Evolutionary conservation across 1,284 basidiomycete genomes (phyloP), one percentile per base, ranked within the genome.

Genomic region (Rhodotorula sp.): DNA sequence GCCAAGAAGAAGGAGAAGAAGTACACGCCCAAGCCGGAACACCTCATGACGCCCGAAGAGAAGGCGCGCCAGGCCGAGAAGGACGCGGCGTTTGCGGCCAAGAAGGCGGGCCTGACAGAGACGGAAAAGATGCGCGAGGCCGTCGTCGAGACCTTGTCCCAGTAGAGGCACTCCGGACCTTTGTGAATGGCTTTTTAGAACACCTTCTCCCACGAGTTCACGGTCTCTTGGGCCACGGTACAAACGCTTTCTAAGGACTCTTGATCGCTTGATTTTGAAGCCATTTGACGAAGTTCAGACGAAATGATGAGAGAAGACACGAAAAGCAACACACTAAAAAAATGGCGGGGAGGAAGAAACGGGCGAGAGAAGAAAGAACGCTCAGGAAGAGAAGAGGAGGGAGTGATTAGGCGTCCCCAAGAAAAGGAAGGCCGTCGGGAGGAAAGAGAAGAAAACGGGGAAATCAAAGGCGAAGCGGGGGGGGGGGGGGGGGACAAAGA

Each of bases 1-100:
- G 58, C 61, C 29, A 72, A 74, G 69, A 72, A 70, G 70, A 75
- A 76, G 70, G 75, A 64, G 64, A 72, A 75, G 65, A 73, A 75
- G 73, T 72, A 72, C 68, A 70, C 70, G 47, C 71, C 73, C 34
- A 75, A 76, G 69, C 69, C 73, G 26, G 75, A 76, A 31, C 68
- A 72, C 68, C 57, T 75, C 34, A 73, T 69, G 68, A 74, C 65
- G 21, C 65, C 65, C 8, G 71, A 73, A 58, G 73, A 74, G 67
- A 74, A 70, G 65, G 77, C 71, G 54, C 62, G 71, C 56, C 65
- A 69, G 23, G 73, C 75, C 34, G 71, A 67, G 14, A 67, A 70
- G 65, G 65, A 73, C 47, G 68, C 68, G 10, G 68, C 46, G 39
- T 54, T 34, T 31, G 61, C 46, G 23, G 62, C 65, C 39, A 64